Conservation (phyloP, 2,329 filamentous ascomycete species). For the Zymoseptoria brevis region DNA sequence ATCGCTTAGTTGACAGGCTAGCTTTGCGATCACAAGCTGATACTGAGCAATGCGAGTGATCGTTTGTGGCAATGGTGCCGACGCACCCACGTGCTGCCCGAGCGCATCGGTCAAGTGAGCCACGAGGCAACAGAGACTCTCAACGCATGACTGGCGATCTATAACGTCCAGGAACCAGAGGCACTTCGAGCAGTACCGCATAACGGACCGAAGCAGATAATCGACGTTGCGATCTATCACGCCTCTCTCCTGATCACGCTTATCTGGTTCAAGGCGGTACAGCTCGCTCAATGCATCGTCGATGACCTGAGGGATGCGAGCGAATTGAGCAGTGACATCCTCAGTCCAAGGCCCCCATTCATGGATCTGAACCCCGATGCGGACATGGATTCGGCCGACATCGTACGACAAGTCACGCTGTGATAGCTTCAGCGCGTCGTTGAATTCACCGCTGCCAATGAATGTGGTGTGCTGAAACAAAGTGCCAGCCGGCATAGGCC, state of each 20-base stretch:
- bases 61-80: not conserved
- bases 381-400: slow-evolving; percentile 34
- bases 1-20: slow-evolving; percentile 28
- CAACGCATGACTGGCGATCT: slow-evolving; percentile 43
- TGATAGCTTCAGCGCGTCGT: slow-evolving; percentile 35
- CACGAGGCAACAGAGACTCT: slow-evolving; percentile 35
- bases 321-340: slow-evolving; percentile 42
- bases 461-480: slow-evolving; percentile 51
- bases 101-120: slow-evolving; percentile 27
- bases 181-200: slow-evolving; percentile 42
- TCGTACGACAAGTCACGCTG: slow-evolving; percentile 38
- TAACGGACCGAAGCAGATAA: slow-evolving; percentile 37
- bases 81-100: not conserved
- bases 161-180: slow-evolving; percentile 48
- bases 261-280: not conserved
- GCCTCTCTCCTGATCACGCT: slow-evolving; percentile 1
- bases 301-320: slow-evolving; percentile 30
- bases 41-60: slow-evolving; percentile 12
- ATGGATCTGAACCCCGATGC: slow-evolving; percentile 20
- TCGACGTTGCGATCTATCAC: slow-evolving; percentile 10
- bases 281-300: slow-evolving; percentile 15
- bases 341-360: slow-evolving; percentile 51
- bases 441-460: slow-evolving; percentile 50
- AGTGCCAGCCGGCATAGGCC: slow-evolving; percentile 42
- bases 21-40: slow-evolving; percentile 25